Percentiles rank a stretch among this genome's conserved stretches.
Evolutionary conservation across 129 eudicot genomes (phyloP).

Genomic region (carrot (Daucus carota)): DH1_v3.0 NC_030387.2:34955001-34955500

Average conservation of each 20-base stretch:
- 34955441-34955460: conserved; percentile 75
- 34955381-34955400: not conserved
- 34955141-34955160: conserved; percentile 85
- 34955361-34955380: conserved; percentile 60
- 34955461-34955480: conserved; percentile 94
- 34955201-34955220: conserved; percentile 70
- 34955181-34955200: conserved; percentile 98
- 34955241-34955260: not conserved
- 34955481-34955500: conserved; percentile 86
- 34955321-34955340: conserved; percentile 72
- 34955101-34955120: conserved; percentile 63
- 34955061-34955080: conserved; percentile 40
- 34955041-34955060: not conserved
- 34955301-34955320: conserved; percentile 4
- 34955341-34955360: conserved; percentile 74
- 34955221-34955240: conserved; percentile 61
- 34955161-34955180: conserved; percentile 91
- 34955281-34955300: not conserved
- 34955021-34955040: not conserved
- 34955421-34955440: not conserved
- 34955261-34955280: too few relatives aligned
- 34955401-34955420: conserved; percentile 7
- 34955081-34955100: conserved; percentile 53
- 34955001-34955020: too few relatives aligned
- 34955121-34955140: conserved; percentile 62